Percentiles rank a stretch among this genome's conserved stretches.
phyloP scores from a whole-genome alignment of 75 land plant genomes.

The Azolla pinnata region DNA sequence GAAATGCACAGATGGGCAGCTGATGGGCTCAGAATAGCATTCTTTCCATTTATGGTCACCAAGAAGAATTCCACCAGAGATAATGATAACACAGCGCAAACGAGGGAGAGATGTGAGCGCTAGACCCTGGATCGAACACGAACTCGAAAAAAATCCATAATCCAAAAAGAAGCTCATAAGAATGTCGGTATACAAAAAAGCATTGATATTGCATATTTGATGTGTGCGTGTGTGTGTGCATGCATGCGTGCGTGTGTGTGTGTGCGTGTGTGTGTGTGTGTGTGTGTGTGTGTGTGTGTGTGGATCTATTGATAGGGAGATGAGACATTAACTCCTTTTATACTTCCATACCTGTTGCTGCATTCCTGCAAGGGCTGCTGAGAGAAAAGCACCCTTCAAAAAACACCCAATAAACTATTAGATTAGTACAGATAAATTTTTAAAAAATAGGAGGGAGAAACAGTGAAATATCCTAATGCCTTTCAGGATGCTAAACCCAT shows the following conservation, averaged over 20 bases:
- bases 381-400: slow-evolving; percentile 68
- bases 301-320: slow-evolving; percentile 2
- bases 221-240: neutral
- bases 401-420: neutral
- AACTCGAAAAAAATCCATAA: neutral
- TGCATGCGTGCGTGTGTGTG: neutral
- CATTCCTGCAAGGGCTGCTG: slow-evolving; percentile 61
- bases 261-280: neutral
- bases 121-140: slow-evolving; percentile 39
- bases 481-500: neutral
- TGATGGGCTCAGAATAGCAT: slow-evolving; percentile 44
- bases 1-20: slow-evolving; percentile 58
- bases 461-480: slow-evolving; percentile 4
- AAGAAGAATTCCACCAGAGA: slow-evolving; percentile 58
- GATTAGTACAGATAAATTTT: neutral
- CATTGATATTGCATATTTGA: neutral
- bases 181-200: neutral
- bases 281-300: neutral
- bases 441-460: neutral
- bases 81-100: slow-evolving; percentile 53
- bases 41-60: slow-evolving; percentile 23
- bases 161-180: neutral
- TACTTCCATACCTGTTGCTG: slow-evolving; percentile 80
- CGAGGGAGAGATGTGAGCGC: slow-evolving; percentile 72
- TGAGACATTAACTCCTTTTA: too few species aligned